Percentiles rank a stretch among this genome's conserved stretches.
Conservation (phyloP, 106 monocot species). For the Acanthochlamys bracteata region DNA sequence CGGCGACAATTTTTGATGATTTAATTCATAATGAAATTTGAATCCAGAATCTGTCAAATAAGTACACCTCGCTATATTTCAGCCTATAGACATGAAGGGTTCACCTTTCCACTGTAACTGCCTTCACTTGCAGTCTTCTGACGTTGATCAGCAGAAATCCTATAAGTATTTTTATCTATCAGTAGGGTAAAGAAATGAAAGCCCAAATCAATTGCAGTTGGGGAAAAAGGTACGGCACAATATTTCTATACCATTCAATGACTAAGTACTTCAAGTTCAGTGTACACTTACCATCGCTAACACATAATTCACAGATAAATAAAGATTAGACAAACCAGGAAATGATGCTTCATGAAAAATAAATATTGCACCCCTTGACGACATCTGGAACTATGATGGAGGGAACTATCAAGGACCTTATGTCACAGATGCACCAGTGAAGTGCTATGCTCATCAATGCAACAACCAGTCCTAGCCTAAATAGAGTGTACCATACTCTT, state of each 20-base stretch:
- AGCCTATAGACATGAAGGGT: neutral
- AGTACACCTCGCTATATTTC: too few relatives aligned
- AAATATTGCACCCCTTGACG: neutral
- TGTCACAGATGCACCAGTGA: too few relatives aligned
- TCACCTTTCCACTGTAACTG: constrained; percentile 1
- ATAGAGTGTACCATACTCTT: too few relatives aligned
- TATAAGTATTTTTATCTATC: neutral
- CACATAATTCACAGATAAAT: neutral
- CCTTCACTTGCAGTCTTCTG: constrained; percentile 1
- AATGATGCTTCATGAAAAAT: neutral
- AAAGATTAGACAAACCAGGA: neutral
- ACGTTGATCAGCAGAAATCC: neutral
- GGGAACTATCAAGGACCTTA: too few relatives aligned
- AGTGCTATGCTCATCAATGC: too few relatives aligned
- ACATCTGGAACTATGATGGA: too few relatives aligned
- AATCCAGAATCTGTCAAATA: too few relatives aligned
- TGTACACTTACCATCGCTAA: neutral
- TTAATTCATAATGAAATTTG: too few relatives aligned
- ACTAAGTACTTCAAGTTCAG: neutral
- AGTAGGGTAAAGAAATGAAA: too few relatives aligned
- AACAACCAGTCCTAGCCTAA: too few relatives aligned
- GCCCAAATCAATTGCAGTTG: too few relatives aligned
- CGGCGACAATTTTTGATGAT: too few relatives aligned
- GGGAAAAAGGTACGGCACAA: neutral
- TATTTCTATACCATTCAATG: neutral